Evolutionary conservation across 257 asterid species (phyloP).

Genomic region (Oldenlandia corymbosa): DNA sequence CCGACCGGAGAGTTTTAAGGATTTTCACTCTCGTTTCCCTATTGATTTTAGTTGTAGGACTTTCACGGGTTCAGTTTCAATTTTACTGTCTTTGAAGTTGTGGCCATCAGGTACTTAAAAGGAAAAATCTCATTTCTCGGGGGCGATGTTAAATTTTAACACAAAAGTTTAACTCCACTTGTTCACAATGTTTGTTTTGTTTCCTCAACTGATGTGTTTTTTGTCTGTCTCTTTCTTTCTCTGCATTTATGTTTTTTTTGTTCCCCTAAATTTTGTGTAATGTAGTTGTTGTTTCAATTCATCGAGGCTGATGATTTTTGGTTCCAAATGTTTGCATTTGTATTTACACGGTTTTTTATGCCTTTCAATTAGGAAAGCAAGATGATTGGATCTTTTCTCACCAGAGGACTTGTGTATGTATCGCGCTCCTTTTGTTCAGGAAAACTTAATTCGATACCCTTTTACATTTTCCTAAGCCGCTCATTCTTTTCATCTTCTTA

Average conservation of each 20-base stretch:
- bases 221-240: too few relatives aligned
- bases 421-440: not conserved
- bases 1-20: not conserved
- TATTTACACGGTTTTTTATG: slow-evolving; percentile 14
- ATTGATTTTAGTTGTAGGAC: not conserved
- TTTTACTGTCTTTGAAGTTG: not conserved
- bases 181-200: not conserved
- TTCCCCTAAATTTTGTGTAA: not conserved
- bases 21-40: not conserved
- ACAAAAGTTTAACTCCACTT: not conserved
- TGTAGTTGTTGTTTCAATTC: not conserved
- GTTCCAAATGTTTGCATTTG: not conserved
- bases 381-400: slow-evolving; percentile 86
- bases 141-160: not conserved
- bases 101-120: not conserved
- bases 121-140: not conserved
- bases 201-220: not conserved
- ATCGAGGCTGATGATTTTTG: not conserved
- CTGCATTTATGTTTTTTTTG: too few relatives aligned
- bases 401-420: slow-evolving; percentile 77
- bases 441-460: not conserved
- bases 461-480: slow-evolving; percentile 9
- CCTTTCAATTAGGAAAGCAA: slow-evolving; percentile 50
- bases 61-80: not conserved
- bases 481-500: slow-evolving; percentile 12